Evolutionary conservation across 768 basidiomycete species (phyloP).

Genomic region (Gymnopilus junonius): DNA sequence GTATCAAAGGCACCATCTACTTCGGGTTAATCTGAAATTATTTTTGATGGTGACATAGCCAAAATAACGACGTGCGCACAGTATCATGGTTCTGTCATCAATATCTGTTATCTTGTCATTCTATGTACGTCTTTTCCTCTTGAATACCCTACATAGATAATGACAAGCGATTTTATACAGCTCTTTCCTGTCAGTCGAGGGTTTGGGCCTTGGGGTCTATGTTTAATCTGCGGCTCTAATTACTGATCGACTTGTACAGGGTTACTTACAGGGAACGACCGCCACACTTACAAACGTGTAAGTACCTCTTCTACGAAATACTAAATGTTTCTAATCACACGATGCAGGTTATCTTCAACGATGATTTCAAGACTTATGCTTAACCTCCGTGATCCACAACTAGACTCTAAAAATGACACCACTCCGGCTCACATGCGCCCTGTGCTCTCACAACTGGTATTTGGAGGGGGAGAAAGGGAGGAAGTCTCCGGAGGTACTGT

Average conservation of each 20-base stretch:
- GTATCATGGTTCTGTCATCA: background rate
- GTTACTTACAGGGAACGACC: background rate
- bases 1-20: background rate
- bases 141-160: background rate
- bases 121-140: background rate
- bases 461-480: background rate
- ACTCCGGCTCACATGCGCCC: no score
- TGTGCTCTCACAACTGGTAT: background rate
- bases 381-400: background rate
- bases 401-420: background rate
- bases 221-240: background rate
- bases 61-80: background rate
- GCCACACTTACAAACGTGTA: constrained; percentile 2
- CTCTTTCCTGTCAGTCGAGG: background rate
- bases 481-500: no score
- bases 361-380: constrained; percentile 5
- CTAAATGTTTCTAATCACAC: background rate
- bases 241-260: background rate
- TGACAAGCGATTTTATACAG: background rate
- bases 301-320: no score
- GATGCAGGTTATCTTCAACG: background rate
- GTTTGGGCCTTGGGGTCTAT: background rate
- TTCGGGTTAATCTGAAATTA: no score
- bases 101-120: constrained; percentile 2
- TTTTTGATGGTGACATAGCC: no score